Evolutionary conservation across 2,329 filamentous ascomycete genomes (phyloP).

Genomic region (Colletotrichum musae): DNA sequence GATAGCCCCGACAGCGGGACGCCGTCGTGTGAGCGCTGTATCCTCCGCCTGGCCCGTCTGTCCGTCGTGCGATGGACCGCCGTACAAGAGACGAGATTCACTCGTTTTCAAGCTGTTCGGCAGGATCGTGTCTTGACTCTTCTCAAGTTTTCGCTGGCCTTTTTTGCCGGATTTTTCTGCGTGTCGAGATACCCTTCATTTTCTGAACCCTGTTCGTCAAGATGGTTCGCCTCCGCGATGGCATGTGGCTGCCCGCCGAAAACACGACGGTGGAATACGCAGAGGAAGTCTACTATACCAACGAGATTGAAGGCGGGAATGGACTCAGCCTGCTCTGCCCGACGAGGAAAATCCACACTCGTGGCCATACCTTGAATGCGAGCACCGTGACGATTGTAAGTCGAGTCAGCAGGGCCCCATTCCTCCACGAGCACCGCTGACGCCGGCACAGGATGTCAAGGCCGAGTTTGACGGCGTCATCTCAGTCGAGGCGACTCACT

Average conservation of each 20-base stretch:
- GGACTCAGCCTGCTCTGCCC: slow-evolving; percentile 70
- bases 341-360: slow-evolving; percentile 65
- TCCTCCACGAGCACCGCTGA: slow-evolving; percentile 10
- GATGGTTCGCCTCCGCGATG: slow-evolving; percentile 55
- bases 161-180: slow-evolving; percentile 6
- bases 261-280: slow-evolving; percentile 75
- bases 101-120: slow-evolving; percentile 20
- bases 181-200: slow-evolving; percentile 17
- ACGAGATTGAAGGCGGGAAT: slow-evolving; percentile 60
- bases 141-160: slow-evolving; percentile 3
- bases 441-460: slow-evolving; percentile 47
- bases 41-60: slow-evolving; percentile 19
- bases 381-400: slow-evolving; percentile 62
- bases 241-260: slow-evolving; percentile 75
- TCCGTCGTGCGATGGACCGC: slow-evolving; percentile 11
- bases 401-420: background rate
- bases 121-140: slow-evolving; percentile 15
- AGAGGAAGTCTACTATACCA: slow-evolving; percentile 71
- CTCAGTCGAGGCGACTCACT: slow-evolving; percentile 57
- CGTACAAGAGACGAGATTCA: slow-evolving; percentile 41
- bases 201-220: slow-evolving; percentile 13
- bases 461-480: slow-evolving; percentile 57
- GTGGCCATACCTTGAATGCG: slow-evolving; percentile 70
- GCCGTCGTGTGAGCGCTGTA: slow-evolving; percentile 26
- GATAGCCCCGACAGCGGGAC: slow-evolving; percentile 29